Conservation (phyloP, 2,329 filamentous ascomycete species). For the Trichoderma endophyticum region DNA sequence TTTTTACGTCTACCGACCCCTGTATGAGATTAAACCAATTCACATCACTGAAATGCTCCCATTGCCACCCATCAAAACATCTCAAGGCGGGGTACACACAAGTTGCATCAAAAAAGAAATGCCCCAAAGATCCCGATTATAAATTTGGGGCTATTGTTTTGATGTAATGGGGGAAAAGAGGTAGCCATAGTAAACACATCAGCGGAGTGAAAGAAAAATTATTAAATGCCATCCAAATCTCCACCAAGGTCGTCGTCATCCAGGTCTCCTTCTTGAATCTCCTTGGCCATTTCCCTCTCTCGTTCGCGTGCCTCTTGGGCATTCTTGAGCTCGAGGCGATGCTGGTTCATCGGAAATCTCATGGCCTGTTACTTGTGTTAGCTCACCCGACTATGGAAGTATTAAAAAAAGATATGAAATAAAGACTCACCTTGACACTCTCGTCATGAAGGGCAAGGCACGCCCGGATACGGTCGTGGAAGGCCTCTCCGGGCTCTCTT, state of each 20-base stretch:
- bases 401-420: neutral
- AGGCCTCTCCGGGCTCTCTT: conserved; percentile 90
- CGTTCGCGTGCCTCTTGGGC: conserved; percentile 96
- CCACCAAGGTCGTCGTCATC: conserved; percentile 95
- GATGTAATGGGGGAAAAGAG: neutral
- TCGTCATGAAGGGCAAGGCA: conserved; percentile 92
- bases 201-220: conserved; percentile 4
- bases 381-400: neutral
- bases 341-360: conserved; percentile 99
- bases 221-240: conserved; percentile 93
- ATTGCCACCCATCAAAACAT: neutral
- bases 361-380: conserved; percentile 64
- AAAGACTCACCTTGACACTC: conserved; percentile 78
- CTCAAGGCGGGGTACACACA: neutral
- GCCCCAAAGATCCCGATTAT: neutral
- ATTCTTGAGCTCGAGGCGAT: conserved; percentile 94
- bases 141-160: conserved; percentile 5
- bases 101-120: neutral
- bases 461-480: conserved; percentile 93
- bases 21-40: neutral
- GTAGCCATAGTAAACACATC: conserved; percentile 22
- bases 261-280: conserved; percentile 96
- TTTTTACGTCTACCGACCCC: neutral
- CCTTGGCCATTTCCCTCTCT: conserved; percentile 95
- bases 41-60: neutral